Evolutionary conservation across 1,284 basidiomycete species (phyloP).

Genomic region (Irpex sp.): DNA sequence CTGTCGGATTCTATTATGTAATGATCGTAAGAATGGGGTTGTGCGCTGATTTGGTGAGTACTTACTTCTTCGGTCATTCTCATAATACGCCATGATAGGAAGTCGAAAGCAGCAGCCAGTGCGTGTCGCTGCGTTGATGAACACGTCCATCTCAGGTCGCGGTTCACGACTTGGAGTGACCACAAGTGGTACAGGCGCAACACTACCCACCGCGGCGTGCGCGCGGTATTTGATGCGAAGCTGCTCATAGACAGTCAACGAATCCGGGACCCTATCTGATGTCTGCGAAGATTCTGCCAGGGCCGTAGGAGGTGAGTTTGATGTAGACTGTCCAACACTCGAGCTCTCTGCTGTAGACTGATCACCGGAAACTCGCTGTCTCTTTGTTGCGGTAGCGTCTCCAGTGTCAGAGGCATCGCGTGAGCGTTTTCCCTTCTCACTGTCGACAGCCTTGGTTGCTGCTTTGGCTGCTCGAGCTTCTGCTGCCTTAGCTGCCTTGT

Average conservation of each 20-base stretch:
- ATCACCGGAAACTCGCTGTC: neutral
- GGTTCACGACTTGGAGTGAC: neutral
- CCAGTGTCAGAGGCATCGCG: neutral
- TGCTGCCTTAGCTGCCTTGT: neutral
- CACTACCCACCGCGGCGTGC: neutral
- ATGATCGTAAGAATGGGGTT: neutral
- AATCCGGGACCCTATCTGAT: neutral
- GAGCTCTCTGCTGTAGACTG: too few species aligned
- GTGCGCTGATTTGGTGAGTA: neutral
- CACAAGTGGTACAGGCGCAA: too few species aligned
- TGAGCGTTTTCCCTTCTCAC: conserved; percentile 1
- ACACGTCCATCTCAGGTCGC: neutral
- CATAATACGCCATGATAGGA: conserved; percentile 3
- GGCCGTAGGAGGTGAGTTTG: too few species aligned
- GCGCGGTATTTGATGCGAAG: neutral
- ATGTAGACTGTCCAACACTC: too few species aligned
- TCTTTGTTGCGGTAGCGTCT: conserved; percentile 2
- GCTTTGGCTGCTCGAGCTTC: neutral
- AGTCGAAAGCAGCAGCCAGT: neutral
- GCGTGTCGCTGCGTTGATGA: neutral
- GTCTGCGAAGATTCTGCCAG: neutral
- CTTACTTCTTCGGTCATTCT: conserved; percentile 3
- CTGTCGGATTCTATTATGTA: neutral
- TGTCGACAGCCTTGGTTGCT: neutral
- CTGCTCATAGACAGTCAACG: neutral